phyloP scores from a whole-genome alignment of 1,284 basidiomycete genomes.

The Papiliotrema laurentii region DNA sequence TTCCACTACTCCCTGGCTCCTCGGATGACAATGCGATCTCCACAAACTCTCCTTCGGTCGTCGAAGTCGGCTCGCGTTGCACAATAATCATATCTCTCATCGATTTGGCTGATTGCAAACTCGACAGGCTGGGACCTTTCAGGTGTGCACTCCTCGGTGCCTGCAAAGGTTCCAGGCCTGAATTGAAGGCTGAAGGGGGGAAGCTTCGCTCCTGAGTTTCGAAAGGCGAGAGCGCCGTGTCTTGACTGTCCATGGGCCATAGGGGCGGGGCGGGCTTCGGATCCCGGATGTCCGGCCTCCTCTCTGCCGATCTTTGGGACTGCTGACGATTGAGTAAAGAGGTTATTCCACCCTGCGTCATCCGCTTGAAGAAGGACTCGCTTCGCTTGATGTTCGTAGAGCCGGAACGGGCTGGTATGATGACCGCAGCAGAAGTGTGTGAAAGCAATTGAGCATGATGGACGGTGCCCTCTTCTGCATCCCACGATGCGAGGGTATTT shows the following conservation, averaged over 20 bases:
- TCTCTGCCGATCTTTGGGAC: background rate
- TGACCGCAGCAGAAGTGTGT: conserved; percentile 8
- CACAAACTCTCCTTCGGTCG: conserved; percentile 1
- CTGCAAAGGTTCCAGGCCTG: background rate
- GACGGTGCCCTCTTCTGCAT: conserved; percentile 30
- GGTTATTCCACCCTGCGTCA: conserved; percentile 28
- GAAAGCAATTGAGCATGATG: conserved; percentile 13
- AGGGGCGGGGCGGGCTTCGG: conserved; percentile 34
- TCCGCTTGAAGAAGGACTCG: conserved; percentile 33
- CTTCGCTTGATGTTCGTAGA: conserved; percentile 29
- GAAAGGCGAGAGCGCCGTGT: conserved; percentile 5
- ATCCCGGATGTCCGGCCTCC: conserved; percentile 29
- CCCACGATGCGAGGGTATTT: conserved; percentile 10
- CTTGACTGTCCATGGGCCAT: conserved; percentile 29
- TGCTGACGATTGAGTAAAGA: conserved; percentile 8
- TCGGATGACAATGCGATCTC: background rate
- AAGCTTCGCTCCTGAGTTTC: background rate
- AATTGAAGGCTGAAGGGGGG: conserved; percentile 8
- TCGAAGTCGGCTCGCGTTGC: conserved; percentile 22
- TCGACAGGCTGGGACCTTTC: conserved; percentile 25
- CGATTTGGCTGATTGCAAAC: conserved; percentile 23
- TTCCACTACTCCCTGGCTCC: no score
- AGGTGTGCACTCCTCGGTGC: conserved; percentile 37
- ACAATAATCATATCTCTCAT: conserved; percentile 41
- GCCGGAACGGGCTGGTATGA: conserved; percentile 14